Percentiles rank a stretch among this genome's conserved stretches.
phyloP scores from a whole-genome alignment of 75 land plant species.

The Adiantum capillusveneris region DNA sequence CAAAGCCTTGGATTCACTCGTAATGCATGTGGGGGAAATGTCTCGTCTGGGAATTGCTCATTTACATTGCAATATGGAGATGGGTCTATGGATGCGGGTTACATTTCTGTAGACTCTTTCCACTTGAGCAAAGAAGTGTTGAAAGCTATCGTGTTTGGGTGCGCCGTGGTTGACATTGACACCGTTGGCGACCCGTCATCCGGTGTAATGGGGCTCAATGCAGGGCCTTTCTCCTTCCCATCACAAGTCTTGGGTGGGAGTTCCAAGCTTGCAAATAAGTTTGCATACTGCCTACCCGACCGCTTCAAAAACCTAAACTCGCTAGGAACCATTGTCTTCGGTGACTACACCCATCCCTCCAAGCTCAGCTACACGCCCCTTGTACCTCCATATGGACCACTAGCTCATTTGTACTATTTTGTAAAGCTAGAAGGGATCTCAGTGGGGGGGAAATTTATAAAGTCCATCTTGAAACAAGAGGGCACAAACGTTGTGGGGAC shows the following conservation, averaged over 20 bases:
- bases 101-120: neutral
- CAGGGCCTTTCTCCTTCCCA: neutral
- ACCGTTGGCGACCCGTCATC: neutral
- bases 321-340: constrained; percentile 52
- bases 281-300: constrained; percentile 79
- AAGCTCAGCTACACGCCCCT: constrained; percentile 39
- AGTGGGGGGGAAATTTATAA: constrained; percentile 36
- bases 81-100: neutral
- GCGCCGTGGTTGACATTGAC: neutral
- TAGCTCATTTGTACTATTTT: constrained; percentile 60
- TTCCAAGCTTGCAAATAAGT: constrained; percentile 24
- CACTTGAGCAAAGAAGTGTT: neutral
- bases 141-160: neutral
- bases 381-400: constrained; percentile 19
- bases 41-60: neutral
- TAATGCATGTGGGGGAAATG: neutral
- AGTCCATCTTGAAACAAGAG: constrained; percentile 41
- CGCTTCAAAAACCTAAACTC: constrained; percentile 16
- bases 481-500: constrained; percentile 89
- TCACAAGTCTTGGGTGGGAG: neutral
- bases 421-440: constrained; percentile 60
- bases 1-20: neutral
- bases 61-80: neutral
- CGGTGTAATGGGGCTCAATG: neutral
- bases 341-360: constrained; percentile 28